phyloP scores from a whole-genome alignment of 2,329 filamentous ascomycete genomes.

The Rutstroemia sp. region DNA sequence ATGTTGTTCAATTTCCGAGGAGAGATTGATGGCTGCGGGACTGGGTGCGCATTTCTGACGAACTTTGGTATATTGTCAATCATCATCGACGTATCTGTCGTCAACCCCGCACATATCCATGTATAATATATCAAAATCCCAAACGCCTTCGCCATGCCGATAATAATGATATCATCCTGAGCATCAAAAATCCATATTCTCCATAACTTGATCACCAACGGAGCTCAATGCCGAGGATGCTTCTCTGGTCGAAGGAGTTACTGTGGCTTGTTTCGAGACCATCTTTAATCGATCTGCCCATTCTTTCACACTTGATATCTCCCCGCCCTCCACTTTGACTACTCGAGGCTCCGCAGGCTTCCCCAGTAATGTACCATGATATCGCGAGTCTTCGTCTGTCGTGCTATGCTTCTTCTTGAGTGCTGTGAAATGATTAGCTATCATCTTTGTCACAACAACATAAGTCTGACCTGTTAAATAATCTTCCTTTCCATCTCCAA shows the following conservation, averaged over 20 bases:
- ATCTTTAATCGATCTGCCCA: conserved; percentile 46
- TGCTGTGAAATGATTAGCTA: conserved; percentile 38
- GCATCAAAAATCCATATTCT: conserved; percentile 27
- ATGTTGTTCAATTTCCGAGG: neutral
- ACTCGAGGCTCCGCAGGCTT: conserved; percentile 62
- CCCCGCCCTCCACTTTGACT: conserved; percentile 72
- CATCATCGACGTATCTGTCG: neutral
- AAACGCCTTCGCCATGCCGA: conserved; percentile 29
- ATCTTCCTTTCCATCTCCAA: conserved; percentile 56
- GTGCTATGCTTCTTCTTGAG: conserved; percentile 92
- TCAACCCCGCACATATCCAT: conserved; percentile 1
- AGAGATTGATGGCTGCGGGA: too few species aligned
- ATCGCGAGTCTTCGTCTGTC: conserved; percentile 78
- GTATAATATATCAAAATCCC: conserved; percentile 14
- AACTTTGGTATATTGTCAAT: neutral
- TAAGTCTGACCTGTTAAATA: conserved; percentile 52
- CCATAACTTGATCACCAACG: conserved; percentile 26
- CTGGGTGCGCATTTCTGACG: neutral
- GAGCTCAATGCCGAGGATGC: conserved; percentile 29
- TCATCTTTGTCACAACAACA: neutral
- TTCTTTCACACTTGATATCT: conserved; percentile 56
- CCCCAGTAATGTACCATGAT: conserved; percentile 77
- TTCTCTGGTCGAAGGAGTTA: conserved; percentile 19
- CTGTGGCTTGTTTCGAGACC: conserved; percentile 9
- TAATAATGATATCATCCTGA: neutral